These are phyloP conservation scores for Westerdykella aurantiaca DNA, from an alignment of 2,329 filamentous ascomycete species.

Conservation along the genomic window DNA sequence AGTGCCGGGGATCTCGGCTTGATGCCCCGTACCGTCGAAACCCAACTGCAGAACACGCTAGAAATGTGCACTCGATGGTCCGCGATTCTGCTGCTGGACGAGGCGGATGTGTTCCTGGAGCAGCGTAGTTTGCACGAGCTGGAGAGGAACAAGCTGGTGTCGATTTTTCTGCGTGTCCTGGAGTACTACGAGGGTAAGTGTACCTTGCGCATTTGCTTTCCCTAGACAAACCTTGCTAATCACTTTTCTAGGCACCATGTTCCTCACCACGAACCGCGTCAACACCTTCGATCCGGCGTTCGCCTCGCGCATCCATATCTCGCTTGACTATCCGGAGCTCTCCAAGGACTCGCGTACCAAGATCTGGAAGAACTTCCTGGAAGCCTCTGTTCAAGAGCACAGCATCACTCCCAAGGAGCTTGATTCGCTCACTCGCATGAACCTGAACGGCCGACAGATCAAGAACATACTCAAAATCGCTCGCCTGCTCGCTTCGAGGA, in stretches of 20 bases:
- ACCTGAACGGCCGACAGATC: constrained; percentile 41
- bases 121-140: constrained; percentile 22
- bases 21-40: constrained; percentile 40
- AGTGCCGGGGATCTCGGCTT: constrained; percentile 47
- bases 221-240: neutral
- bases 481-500: constrained; percentile 22
- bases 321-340: constrained; percentile 41
- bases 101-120: constrained; percentile 40
- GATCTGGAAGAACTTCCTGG: constrained; percentile 45
- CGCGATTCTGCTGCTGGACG: constrained; percentile 47
- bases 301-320: constrained; percentile 44
- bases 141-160: constrained; percentile 24
- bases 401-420: constrained; percentile 30
- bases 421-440: constrained; percentile 27
- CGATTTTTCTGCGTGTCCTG: constrained; percentile 34
- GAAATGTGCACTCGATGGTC: constrained; percentile 48
- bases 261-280: constrained; percentile 39
- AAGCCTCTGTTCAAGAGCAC: constrained; percentile 20
- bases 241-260: constrained; percentile 21
- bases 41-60: constrained; percentile 42
- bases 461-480: constrained; percentile 42
- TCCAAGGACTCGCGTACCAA: constrained; percentile 34
- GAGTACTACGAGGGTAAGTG: constrained; percentile 39
- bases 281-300: constrained; percentile 44
- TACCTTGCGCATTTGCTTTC: too few relatives aligned